Evolutionary conservation across 441 rosid species (phyloP).

Genomic region (Raphanus hybrid): DNA sequence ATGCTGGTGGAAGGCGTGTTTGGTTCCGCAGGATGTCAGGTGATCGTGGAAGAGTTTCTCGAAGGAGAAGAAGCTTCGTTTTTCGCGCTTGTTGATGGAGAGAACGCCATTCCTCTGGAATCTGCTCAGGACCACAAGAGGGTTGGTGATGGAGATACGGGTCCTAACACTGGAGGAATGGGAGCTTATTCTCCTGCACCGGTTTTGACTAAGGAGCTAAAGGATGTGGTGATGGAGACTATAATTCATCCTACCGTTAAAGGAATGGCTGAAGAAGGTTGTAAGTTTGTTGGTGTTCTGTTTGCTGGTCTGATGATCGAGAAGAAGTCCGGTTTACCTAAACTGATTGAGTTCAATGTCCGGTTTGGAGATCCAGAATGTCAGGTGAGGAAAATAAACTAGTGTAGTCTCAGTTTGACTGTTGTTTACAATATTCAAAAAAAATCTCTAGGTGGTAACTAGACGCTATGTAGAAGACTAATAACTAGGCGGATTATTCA

Average conservation of each 20-base stretch:
- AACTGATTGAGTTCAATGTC: constrained; percentile 93
- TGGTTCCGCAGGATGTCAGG: constrained; percentile 85
- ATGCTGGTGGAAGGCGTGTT: constrained; percentile 81
- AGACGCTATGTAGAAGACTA: too few relatives aligned
- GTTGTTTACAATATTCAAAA: too few relatives aligned
- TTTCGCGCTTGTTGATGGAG: constrained; percentile 95
- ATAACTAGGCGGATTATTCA: too few relatives aligned
- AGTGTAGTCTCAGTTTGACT: too few relatives aligned
- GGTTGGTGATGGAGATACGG: constrained; percentile 96
- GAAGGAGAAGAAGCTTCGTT: constrained; percentile 98
- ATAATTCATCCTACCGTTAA: constrained; percentile 85
- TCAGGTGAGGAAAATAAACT: constrained; percentile 58
- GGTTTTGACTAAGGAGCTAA: constrained; percentile 72
- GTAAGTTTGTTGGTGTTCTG: constrained; percentile 90
- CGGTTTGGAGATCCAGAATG: constrained; percentile 99
- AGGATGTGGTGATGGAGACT: constrained; percentile 73
- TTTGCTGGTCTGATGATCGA: constrained; percentile 96
- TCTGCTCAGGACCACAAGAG: constrained; percentile 97
- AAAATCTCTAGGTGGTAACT: too few relatives aligned
- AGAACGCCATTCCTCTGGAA: constrained; percentile 87
- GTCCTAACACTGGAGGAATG: constrained; percentile 97
- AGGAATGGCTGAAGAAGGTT: constrained; percentile 92
- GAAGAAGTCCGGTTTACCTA: constrained; percentile 90
- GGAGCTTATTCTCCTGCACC: constrained; percentile 98
- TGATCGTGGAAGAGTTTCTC: constrained; percentile 78